These are phyloP conservation scores for Calycina herbarum DNA, from an alignment of 2,329 filamentous ascomycete genomes.

Conservation along the genomic window DNA sequence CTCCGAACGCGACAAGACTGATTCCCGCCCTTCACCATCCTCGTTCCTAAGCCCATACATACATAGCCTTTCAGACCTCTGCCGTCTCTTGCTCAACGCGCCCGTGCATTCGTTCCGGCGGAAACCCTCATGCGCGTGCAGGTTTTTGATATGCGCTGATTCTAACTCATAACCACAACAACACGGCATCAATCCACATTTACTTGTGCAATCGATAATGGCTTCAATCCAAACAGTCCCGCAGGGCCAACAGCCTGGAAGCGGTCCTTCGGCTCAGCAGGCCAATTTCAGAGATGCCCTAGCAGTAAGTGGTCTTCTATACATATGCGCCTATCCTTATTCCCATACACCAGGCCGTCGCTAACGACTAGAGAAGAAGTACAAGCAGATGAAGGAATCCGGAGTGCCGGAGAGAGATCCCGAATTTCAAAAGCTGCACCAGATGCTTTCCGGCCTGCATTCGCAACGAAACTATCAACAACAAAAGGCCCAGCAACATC, in stretches of 20 bases:
- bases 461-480: constrained; percentile 48
- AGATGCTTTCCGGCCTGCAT: constrained; percentile 72
- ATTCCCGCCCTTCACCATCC: not conserved
- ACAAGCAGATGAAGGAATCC: constrained; percentile 81
- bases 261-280: constrained; percentile 68
- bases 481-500: constrained; percentile 42
- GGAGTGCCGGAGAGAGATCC: constrained; percentile 81
- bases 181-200: constrained; percentile 17
- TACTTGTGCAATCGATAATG: constrained; percentile 52
- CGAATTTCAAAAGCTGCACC: constrained; percentile 80
- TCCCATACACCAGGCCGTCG: constrained; percentile 11
- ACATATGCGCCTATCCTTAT: constrained; percentile 15
- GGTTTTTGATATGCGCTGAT: constrained; percentile 38
- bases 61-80: not conserved
- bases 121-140: constrained; percentile 20
- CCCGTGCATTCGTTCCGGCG: constrained; percentile 23
- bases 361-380: constrained; percentile 63
- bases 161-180: constrained; percentile 24
- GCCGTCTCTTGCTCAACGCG: constrained; percentile 21
- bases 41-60: not conserved
- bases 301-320: constrained; percentile 49
- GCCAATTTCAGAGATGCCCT: constrained; percentile 72
- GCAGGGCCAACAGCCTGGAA: constrained; percentile 65
- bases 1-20: constrained; percentile 16
- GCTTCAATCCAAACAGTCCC: constrained; percentile 76